Evolutionary conservation across 441 rosid genomes (phyloP).

Genomic region (Cnidoscolus chayamansa): DNA sequence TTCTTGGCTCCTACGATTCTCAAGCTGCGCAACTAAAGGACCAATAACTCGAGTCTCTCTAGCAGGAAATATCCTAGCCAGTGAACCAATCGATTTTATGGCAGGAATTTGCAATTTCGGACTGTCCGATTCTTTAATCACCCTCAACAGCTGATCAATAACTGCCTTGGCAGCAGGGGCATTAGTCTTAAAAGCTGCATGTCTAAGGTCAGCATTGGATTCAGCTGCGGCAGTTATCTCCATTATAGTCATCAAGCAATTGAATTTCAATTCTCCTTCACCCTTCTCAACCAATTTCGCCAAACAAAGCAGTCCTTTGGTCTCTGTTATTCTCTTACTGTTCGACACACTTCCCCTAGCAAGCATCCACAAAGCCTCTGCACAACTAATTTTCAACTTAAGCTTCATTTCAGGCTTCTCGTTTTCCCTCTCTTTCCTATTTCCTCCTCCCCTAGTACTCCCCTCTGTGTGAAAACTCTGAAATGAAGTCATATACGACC

Average conservation of each 20-base stretch:
- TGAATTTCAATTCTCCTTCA: constrained; percentile 47
- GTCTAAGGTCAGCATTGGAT: constrained; percentile 48
- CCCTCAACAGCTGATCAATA: constrained; percentile 53
- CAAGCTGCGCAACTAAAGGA: constrained; percentile 46
- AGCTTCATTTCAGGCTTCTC: constrained; percentile 42
- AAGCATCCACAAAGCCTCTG: constrained; percentile 54
- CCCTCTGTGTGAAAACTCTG: constrained; percentile 42
- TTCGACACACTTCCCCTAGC: constrained; percentile 39
- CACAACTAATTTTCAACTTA: constrained; percentile 43
- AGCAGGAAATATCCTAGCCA: constrained; percentile 61
- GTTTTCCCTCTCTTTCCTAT: constrained; percentile 47
- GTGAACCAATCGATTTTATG: constrained; percentile 51
- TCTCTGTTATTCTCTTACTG: constrained; percentile 52
- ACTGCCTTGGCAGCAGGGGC: constrained; percentile 66
- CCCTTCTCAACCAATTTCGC: constrained; percentile 52
- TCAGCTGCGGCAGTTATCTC: constrained; percentile 58
- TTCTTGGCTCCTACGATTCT: constrained; percentile 28
- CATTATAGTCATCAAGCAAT: constrained; percentile 54
- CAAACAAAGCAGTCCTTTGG: constrained; percentile 59
- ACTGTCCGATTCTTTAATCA: constrained; percentile 34
- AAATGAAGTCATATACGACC: constrained; percentile 20
- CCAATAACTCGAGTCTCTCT: constrained; percentile 50
- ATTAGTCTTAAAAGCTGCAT: constrained; percentile 54
- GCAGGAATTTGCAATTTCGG: constrained; percentile 41
- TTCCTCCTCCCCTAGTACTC: constrained; percentile 38